Conservation (phyloP, 1,284 basidiomycete genomes). For the Rhodotorula mucilaginosa region DNA sequence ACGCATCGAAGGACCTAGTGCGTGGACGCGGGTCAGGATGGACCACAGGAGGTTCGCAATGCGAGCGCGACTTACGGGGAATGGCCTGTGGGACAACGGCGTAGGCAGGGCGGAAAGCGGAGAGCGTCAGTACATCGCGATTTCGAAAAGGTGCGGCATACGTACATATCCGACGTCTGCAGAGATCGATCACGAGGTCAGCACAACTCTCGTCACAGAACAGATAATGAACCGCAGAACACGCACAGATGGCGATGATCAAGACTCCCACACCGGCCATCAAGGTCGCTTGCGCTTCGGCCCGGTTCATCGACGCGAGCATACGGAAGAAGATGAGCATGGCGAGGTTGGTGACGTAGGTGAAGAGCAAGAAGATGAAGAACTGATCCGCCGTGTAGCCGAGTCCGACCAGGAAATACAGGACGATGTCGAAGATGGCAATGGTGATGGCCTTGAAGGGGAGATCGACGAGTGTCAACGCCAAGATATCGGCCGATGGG, state of each 20-base stretch:
- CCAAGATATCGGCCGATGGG: slow-evolving; percentile 52
- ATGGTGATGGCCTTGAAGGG: slow-evolving; percentile 51
- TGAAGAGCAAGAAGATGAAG: slow-evolving; percentile 51
- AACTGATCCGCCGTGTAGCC: slow-evolving; percentile 48
- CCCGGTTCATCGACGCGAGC: slow-evolving; percentile 51
- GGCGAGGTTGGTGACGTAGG: slow-evolving; percentile 50
- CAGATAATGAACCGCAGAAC: not conserved
- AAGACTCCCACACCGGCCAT: slow-evolving; percentile 47
- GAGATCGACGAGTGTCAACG: slow-evolving; percentile 54
- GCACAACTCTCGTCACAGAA: not conserved
- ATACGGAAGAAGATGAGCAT: slow-evolving; percentile 55
- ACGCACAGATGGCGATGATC: slow-evolving; percentile 51
- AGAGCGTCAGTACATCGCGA: not conserved
- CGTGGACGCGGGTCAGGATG: slow-evolving; percentile 43
- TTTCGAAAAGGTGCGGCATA: not conserved
- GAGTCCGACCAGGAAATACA: slow-evolving; percentile 54
- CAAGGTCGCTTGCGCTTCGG: slow-evolving; percentile 41
- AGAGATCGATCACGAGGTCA: not conserved
- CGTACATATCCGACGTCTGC: not conserved
- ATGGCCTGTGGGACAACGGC: not conserved
- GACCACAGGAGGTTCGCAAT: not conserved
- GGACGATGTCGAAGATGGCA: slow-evolving; percentile 42
- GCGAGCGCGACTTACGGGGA: not conserved
- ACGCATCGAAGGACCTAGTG: slow-evolving; percentile 45
- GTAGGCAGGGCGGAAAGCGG: too few species aligned